Percentiles rank a stretch among this genome's conserved stretches.
Evolutionary conservation across 441 rosid species (phyloP).

Genomic region (Syzygium syzygioides): DNA sequence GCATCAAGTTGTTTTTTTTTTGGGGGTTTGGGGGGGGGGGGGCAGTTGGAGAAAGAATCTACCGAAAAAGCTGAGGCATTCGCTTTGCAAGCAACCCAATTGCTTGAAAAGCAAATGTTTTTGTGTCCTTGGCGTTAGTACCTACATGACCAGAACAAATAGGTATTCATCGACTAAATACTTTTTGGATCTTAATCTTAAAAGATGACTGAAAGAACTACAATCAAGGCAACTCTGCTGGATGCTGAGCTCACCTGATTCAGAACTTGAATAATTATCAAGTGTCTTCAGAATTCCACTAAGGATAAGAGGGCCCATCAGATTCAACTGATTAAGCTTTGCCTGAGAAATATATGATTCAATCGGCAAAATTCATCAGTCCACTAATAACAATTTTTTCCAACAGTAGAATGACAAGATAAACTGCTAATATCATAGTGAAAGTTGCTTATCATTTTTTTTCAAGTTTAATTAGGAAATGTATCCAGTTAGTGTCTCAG

Average conservation of each 20-base stretch:
- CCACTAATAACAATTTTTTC: not conserved
- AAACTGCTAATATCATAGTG: not conserved
- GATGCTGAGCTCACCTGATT: slow-evolving; percentile 48
- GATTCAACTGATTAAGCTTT: slow-evolving; percentile 73
- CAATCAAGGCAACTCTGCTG: not conserved
- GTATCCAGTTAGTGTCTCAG: not conserved
- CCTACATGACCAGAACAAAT: slow-evolving; percentile 39
- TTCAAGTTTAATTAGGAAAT: not conserved
- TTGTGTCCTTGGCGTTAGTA: slow-evolving; percentile 65
- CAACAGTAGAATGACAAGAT: slow-evolving; percentile 1
- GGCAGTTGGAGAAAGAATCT: slow-evolving; percentile 10
- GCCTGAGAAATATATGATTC: slow-evolving; percentile 41
- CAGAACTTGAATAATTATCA: slow-evolving; percentile 65
- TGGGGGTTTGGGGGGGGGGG: not conserved
- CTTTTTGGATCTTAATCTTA: not conserved
- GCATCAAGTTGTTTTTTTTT: not conserved
- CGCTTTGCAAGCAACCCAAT: slow-evolving; percentile 92
- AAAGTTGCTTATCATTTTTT: not conserved
- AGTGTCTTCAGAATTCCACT: slow-evolving; percentile 84
- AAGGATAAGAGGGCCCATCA: slow-evolving; percentile 93
- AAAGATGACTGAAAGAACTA: slow-evolving; percentile 4
- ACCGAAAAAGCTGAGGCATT: slow-evolving; percentile 93
- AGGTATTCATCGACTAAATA: slow-evolving; percentile 10
- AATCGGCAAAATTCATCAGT: not conserved
- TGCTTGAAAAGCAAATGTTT: slow-evolving; percentile 83